Evolutionary conservation across 768 basidiomycete species (phyloP), one percentile per base, ranked within the genome.

Genomic region (Hortiboletus flavorubellus): DNA sequence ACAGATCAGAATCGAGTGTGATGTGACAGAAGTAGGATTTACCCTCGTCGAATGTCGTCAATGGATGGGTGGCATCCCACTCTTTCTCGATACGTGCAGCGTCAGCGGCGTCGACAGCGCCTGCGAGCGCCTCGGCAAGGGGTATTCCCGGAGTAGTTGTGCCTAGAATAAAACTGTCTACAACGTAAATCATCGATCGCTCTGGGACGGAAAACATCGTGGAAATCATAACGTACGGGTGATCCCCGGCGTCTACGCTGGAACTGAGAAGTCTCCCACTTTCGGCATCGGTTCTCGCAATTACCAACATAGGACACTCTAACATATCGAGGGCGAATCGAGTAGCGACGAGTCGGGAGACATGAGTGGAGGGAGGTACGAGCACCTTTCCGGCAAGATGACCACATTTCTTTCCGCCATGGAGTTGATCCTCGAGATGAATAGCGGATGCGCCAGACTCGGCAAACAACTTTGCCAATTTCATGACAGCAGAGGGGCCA

Each of bases 381-480:
- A 98, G 80, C 26, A 96, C 92, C 72, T 97, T 96, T 49, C 93
- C 93, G 14, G 87, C 87, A 64, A 94, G 78, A 75, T 94, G 92
- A 29, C 93, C 91, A 68, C 92, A 93, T 82, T 97, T 95, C 76
- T 97, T 97, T 29, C 91, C 91, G 31, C 95, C 95, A 59, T 95
- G 91, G 8, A 96, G 78, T 68, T 96, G 93, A 72, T 98, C 95
- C 68, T 98, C 95, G 21, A 97, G 71, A 70, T 98, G 95, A 46
- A 98, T 89, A 15, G 81, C 95, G 9, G 94, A 82, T 14, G 91
- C 90, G 26, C 95, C 94, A 49, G 89, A 88, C 76, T 97, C 95
- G n/a, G 91, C 94, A 64, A 98, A 96, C 21, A 94, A 78, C 66
- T 97, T 98, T 37, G 84, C 84, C 8, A 98, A 80, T 74, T 97